Base-by-base conservation (phyloP, 129 eudicot species). In the Silybum marianum region DNA sequence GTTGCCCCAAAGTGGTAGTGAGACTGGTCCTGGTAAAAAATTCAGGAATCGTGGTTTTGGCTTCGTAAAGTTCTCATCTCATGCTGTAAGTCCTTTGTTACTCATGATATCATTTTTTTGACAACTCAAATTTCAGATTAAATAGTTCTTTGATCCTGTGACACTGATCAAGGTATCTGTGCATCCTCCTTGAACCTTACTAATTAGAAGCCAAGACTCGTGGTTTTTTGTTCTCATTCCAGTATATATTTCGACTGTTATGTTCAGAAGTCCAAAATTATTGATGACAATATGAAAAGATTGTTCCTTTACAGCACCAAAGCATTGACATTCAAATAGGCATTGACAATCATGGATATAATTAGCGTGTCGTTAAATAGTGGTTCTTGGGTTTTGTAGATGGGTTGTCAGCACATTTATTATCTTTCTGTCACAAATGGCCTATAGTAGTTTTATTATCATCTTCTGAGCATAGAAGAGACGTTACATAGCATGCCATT, bases 1-100 rank as follows among this genome's bases (percentile, higher is more conserved):
- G 26, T 82, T 81, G 81, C 84, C 86, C 54, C 65, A 23, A 72
- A 80, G 62, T 74, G 81, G 84, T 74, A 83, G 88, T 80, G 91
- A 89, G 60, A 70, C 74, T 21, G 58, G 69, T 73, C 81, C 84
- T 22, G 84, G 87, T 48, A 88, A 92, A 79, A 94, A 90, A 79
- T 80, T 82, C 48, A 91, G 79, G 66, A 94, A 94, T 78, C 97
- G 97, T 30, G 98, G 98, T 68, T 94, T 94, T 81, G 98, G 86
- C 71, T 90, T 94, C 70, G 98, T 91, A 71, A 90, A 88, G 81
- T 94, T 94, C 83, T 69, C 91, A 39, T 91, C 98, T 70, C 98
- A 94, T 87, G 92, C 98, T 62, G 98, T 94, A 77, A 90, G 95
- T 87, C 65, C 63, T 81, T 26, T 72, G 75, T 76, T 84, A 19